Evolutionary conservation across 345 rosid genomes (phyloP).

Genomic region (Odontarrhena argentea): DNA sequence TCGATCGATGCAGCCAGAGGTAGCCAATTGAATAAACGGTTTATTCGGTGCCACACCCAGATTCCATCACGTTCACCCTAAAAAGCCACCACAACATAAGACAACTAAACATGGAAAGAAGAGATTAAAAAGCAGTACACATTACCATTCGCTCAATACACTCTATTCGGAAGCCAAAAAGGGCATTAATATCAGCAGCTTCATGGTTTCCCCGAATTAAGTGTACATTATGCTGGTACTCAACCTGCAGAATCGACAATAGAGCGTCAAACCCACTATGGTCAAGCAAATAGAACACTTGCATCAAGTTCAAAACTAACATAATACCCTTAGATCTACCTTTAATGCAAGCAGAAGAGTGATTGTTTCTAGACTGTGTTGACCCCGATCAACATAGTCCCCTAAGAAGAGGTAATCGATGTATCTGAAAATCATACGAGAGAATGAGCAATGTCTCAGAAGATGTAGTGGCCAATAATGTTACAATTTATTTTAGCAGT

Average conservation of each 20-base stretch:
- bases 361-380: conserved; percentile 91
- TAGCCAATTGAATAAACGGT: conserved; percentile 90
- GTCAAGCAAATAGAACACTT: conserved; percentile 19
- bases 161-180: conserved; percentile 90
- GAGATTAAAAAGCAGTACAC: conserved; percentile 18
- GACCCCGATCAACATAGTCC: conserved; percentile 96
- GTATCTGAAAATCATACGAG: conserved; percentile 58
- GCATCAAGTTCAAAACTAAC: conserved; percentile 21
- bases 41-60: conserved; percentile 94
- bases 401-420: conserved; percentile 96
- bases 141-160: conserved; percentile 94
- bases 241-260: conserved; percentile 58
- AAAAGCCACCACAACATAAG: conserved; percentile 29
- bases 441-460: conserved; percentile 20
- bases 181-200: conserved; percentile 97
- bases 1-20: conserved; percentile 89
- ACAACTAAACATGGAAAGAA: conserved; percentile 19
- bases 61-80: conserved; percentile 97
- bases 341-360: conserved; percentile 86
- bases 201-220: conserved; percentile 95
- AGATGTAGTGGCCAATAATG: conserved; percentile 12
- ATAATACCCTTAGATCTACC: conserved; percentile 45
- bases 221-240: conserved; percentile 81
- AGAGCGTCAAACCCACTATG: conserved; percentile 29
- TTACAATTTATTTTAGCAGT: conserved; percentile 8